Evolutionary conservation across 192 early-diverging fungal genomes (phyloP), one percentile per base, ranked within the genome.

Genomic region (Piromyces finnis): DNA sequence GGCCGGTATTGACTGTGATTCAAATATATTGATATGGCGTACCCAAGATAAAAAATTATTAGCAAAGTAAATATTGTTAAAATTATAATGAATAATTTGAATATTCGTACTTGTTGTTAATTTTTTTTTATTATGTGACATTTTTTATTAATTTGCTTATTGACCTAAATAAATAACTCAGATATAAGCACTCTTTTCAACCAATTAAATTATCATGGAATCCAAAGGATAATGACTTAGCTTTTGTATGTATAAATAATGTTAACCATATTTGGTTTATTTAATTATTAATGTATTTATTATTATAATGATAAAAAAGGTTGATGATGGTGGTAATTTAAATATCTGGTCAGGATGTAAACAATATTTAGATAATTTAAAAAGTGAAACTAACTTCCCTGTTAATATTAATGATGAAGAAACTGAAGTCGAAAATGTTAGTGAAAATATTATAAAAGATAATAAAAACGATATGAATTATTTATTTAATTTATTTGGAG

Each of bases 181-280:
- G 51, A 27, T 68, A n/a, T 68, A 22, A 68, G 9, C 51, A n/a
- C 9, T n/a, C 51, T 9, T 68, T 68, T n/a, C 51, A 26, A 68
- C 26, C 26, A n/a, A 89, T 90, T 37, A 89, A 86, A 30, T 81
- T 93, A 2, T 85, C 87, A 27, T 94, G 93, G 93, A 85, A 89
- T 79, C 92, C 93, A n/a, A 82, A 81, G 27, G 86, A 83, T 0
- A 93, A 93, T 81, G 87, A 89, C 78, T 79, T 93, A 41, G 87
- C 86, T 13, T 89, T 92, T 80, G 88, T 89, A 89, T 82, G 83
- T n/a, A n/a, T n/a, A n/a, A n/a, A n/a, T n/a, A n/a, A n/a, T n/a
- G n/a, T n/a, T n/a, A n/a, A n/a, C n/a, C n/a, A n/a, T n/a, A n/a
- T n/a, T n/a, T n/a, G n/a, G n/a, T n/a, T n/a, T n/a, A n/a, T n/a